Evolutionary conservation across 2,329 filamentous ascomycete species (phyloP).

Genomic region (Aciculosporium take): DNA sequence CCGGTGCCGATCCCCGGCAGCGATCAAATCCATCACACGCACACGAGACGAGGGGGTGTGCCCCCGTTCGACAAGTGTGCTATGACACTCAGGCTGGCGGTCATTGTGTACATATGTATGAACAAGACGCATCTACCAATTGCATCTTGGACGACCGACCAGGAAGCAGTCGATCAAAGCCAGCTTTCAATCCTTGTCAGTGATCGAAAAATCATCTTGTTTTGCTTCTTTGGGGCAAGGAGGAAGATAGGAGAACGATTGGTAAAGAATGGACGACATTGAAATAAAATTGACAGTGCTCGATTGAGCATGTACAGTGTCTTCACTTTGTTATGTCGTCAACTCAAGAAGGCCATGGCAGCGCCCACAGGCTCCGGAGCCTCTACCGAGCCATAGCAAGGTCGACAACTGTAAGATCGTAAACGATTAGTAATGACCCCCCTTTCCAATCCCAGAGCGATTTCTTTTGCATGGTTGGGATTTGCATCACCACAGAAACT

Average conservation of each 20-base stretch:
- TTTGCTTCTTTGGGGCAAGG: not conserved
- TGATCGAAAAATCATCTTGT: not conserved
- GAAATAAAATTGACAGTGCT: not conserved
- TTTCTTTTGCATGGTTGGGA: not conserved
- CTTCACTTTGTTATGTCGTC: too few species aligned
- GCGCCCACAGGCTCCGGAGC: too few species aligned
- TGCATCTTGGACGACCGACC: not conserved
- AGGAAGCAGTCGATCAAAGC: not conserved
- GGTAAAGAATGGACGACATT: too few species aligned
- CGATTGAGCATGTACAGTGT: not conserved
- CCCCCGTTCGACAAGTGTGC: not conserved
- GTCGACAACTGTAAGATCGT: not conserved
- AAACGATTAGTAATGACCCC: not conserved
- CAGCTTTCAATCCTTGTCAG: not conserved
- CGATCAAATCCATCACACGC: not conserved
- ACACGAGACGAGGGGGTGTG: not conserved
- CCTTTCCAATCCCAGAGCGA: not conserved
- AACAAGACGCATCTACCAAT: not conserved
- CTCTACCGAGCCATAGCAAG: too few species aligned
- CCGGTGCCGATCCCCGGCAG: not conserved
- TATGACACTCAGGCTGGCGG: not conserved
- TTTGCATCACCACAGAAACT: not conserved
- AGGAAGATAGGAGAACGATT: not conserved
- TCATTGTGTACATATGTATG: not conserved
- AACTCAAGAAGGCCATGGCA: too few species aligned